Conservation (phyloP, 129 eudicot species). For the Helianthus tuberosus region DNA sequence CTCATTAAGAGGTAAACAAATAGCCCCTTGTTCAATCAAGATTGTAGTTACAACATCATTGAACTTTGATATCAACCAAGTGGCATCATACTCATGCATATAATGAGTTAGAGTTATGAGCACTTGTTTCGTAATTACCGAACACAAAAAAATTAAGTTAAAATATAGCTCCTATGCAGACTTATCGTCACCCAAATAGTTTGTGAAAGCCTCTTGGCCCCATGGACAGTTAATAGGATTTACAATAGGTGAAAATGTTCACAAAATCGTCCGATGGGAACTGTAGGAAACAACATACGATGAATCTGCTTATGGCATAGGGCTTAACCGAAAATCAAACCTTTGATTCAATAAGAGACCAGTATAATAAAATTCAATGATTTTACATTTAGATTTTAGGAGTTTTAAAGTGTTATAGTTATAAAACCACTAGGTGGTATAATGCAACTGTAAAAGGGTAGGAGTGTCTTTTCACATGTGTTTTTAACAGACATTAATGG, state of each 20-base stretch:
- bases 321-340: background rate
- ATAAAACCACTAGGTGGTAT: too few species aligned
- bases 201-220: conserved; percentile 97
- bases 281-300: conserved; percentile 40
- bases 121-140: conserved; percentile 1
- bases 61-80: conserved; percentile 71
- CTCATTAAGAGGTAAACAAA: too few species aligned
- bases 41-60: conserved; percentile 77
- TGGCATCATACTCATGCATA: conserved; percentile 94
- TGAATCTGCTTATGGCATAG: conserved; percentile 1
- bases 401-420: too few species aligned
- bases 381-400: too few species aligned
- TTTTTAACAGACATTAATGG: too few species aligned
- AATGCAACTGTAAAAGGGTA: too few species aligned
- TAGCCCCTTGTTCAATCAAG: too few species aligned
- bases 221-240: conserved; percentile 91
- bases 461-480: too few species aligned
- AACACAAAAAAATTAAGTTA: background rate
- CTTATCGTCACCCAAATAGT: conserved; percentile 83
- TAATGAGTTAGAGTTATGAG: conserved; percentile 15
- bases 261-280: conserved; percentile 60
- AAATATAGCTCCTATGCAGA: conserved; percentile 87
- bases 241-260: conserved; percentile 82
- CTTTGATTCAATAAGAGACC: too few species aligned
- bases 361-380: too few species aligned